Conservation (phyloP, 371 early-diverging fungal genomes). For the Lichtheimia ramosa region DNA sequence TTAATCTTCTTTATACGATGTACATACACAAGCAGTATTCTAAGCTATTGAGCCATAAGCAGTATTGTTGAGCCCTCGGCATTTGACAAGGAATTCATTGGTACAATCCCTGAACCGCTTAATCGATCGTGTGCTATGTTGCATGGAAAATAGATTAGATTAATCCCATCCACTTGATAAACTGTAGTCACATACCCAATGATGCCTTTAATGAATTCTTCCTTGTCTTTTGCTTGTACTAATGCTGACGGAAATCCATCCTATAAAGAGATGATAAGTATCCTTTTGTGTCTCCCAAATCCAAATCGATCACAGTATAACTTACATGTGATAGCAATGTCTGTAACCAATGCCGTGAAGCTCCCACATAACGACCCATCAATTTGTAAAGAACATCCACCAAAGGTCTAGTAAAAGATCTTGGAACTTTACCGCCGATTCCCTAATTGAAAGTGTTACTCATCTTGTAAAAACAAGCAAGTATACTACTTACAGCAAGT, state of each 20-base stretch:
- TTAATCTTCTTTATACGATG: too few relatives aligned
- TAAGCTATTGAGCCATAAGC: conserved; percentile 13
- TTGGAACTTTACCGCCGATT: conserved; percentile 71
- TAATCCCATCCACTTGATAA: background rate
- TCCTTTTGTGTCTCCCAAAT: too few relatives aligned
- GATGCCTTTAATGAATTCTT: conserved; percentile 59
- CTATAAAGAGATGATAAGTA: conserved; percentile 20
- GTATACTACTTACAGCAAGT: conserved; percentile 36
- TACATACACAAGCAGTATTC: too few relatives aligned
- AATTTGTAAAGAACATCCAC: conserved; percentile 66
- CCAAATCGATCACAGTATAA: background rate
- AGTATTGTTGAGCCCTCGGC: conserved; percentile 61
- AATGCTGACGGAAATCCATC: conserved; percentile 65
- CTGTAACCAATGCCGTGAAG: conserved; percentile 58
- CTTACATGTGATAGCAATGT: conserved; percentile 55
- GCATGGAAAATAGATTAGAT: background rate
- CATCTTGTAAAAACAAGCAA: background rate
- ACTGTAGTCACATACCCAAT: conserved; percentile 54
- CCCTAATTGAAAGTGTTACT: conserved; percentile 33
- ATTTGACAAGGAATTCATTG: conserved; percentile 59
- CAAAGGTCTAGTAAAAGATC: conserved; percentile 65
- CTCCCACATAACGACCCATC: conserved; percentile 50
- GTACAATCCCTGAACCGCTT: conserved; percentile 60
- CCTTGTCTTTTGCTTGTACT: conserved; percentile 56
- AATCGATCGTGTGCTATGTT: conserved; percentile 53